phyloP scores from a whole-genome alignment of 371 early-diverging fungal genomes.

The Rhizoclosmatium hyalinum region DNA sequence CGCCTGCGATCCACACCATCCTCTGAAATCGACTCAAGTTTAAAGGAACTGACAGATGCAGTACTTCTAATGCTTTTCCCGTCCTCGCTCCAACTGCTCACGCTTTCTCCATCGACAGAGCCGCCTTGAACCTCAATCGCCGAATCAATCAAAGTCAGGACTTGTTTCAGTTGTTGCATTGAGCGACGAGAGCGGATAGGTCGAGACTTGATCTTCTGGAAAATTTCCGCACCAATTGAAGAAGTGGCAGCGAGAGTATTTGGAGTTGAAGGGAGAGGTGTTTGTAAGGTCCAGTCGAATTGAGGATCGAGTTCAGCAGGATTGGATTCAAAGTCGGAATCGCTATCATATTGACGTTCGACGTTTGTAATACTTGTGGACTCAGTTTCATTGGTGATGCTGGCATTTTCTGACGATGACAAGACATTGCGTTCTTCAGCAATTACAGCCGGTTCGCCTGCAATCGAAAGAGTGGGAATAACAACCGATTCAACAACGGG shows the following conservation, averaged over 20 bases:
- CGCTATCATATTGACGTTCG: not conserved
- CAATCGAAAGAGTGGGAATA: too few relatives aligned
- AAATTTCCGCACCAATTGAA: not conserved
- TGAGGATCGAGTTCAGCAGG: conserved; percentile 6
- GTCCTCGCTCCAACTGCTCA: not conserved
- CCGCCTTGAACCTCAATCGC: conserved; percentile 10
- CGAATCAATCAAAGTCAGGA: conserved; percentile 8
- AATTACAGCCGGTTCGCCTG: too few relatives aligned
- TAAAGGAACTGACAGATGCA: not conserved
- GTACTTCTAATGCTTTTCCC: not conserved
- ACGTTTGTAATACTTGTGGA: not conserved
- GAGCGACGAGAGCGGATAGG: not conserved
- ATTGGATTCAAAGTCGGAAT: not conserved
- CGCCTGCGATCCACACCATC: not conserved
- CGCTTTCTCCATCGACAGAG: not conserved
- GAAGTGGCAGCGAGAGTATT: not conserved
- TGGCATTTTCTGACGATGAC: too few relatives aligned
- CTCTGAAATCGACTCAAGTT: not conserved
- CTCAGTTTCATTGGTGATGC: too few relatives aligned
- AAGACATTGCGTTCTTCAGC: too few relatives aligned
- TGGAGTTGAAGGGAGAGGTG: not conserved
- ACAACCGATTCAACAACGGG: too few relatives aligned
- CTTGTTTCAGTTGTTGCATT: conserved; percentile 5
- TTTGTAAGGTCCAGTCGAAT: conserved; percentile 2
- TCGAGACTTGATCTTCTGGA: not conserved